Percentiles rank a stretch among this genome's conserved stretches.
Conservation (phyloP, 257 asterid genomes). For the Nicotiana obtusifolia region DNA sequence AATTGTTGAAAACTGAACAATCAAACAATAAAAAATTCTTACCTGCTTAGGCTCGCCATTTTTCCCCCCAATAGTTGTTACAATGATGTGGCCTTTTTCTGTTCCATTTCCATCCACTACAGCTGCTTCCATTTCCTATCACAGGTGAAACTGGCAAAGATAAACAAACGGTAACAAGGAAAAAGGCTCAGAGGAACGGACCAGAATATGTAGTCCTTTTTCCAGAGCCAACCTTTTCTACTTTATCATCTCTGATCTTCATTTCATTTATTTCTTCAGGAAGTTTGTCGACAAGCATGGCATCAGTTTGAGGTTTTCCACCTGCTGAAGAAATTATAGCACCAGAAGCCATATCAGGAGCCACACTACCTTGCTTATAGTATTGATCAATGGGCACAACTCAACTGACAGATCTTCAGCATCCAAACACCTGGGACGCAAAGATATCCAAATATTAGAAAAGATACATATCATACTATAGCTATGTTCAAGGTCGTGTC, state of each 20-base stretch:
- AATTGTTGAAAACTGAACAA: neutral
- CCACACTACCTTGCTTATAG: constrained; percentile 8
- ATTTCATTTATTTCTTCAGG: constrained; percentile 71
- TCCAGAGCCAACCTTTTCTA: constrained; percentile 44
- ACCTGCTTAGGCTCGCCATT: constrained; percentile 97
- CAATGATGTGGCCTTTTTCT: constrained; percentile 92
- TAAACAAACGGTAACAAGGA: neutral
- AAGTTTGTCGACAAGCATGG: constrained; percentile 66
- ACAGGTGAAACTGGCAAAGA: constrained; percentile 2
- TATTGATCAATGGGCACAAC: neutral
- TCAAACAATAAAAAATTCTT: neutral
- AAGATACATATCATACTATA: neutral
- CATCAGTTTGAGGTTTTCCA: constrained; percentile 49
- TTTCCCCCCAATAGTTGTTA: constrained; percentile 87
- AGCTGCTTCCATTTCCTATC: constrained; percentile 85
- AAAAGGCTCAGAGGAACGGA: neutral
- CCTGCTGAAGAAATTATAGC: constrained; percentile 33
- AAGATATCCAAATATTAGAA: neutral
- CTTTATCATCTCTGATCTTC: constrained; percentile 78
- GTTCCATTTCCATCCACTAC: constrained; percentile 89
- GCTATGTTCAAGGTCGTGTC: neutral
- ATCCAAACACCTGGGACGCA: constrained; percentile 16
- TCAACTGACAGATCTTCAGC: constrained; percentile 4
- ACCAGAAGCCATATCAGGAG: constrained; percentile 38
- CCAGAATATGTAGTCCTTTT: neutral